Conservation (phyloP, 2,329 filamentous ascomycete genomes). For the Colletotrichum tabaci region DNA sequence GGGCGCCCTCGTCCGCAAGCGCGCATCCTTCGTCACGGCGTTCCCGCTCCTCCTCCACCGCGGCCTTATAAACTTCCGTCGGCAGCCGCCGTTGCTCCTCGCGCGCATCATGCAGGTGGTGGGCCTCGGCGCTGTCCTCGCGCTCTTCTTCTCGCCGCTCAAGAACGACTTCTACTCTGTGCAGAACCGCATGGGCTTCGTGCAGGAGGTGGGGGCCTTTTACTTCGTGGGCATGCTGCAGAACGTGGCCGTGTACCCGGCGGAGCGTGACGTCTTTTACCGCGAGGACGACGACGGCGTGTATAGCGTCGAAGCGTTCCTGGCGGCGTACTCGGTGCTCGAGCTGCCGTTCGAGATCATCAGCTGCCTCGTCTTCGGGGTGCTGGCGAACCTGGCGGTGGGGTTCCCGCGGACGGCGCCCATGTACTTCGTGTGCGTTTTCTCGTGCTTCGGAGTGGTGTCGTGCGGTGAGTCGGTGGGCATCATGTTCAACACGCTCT, state of each 20-base stretch:
- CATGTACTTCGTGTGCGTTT: slow-evolving; percentile 78
- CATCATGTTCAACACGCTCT: slow-evolving; percentile 86
- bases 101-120: slow-evolving; percentile 78
- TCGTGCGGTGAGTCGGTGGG: slow-evolving; percentile 82
- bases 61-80: slow-evolving; percentile 77
- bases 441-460: slow-evolving; percentile 81
- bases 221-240: slow-evolving; percentile 86
- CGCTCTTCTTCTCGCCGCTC: slow-evolving; percentile 80
- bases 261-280: slow-evolving; percentile 82
- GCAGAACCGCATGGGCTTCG: slow-evolving; percentile 81
- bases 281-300: slow-evolving; percentile 81
- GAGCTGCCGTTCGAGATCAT: slow-evolving; percentile 81
- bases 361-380: slow-evolving; percentile 75
- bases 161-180: slow-evolving; percentile 78
- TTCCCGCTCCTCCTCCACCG: slow-evolving; percentile 79
- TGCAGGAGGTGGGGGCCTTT: slow-evolving; percentile 79
- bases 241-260: slow-evolving; percentile 82
- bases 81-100: slow-evolving; percentile 75
- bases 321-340: slow-evolving; percentile 77
- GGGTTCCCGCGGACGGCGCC: slow-evolving; percentile 74
- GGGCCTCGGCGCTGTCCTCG: slow-evolving; percentile 73
- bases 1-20: slow-evolving; percentile 76
- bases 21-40: slow-evolving; percentile 72
- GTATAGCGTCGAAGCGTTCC: slow-evolving; percentile 80
- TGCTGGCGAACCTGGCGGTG: slow-evolving; percentile 75